Evolutionary conservation across 2,329 filamentous ascomycete genomes (phyloP).

Genomic region (Westerdykella ornata): DNA sequence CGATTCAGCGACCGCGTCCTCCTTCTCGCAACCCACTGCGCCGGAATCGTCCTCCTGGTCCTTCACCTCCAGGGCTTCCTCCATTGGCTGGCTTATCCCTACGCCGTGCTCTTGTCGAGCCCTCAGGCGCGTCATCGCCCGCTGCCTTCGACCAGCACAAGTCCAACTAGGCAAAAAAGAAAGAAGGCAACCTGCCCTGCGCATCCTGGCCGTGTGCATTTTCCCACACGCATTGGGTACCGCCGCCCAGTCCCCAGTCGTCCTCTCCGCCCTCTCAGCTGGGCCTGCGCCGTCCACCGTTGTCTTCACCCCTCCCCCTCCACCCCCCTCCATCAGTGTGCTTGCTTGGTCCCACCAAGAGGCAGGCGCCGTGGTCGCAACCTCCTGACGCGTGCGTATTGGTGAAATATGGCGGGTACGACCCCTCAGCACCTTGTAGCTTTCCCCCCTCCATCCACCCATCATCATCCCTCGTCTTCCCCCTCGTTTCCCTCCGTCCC

Average conservation of each 20-base stretch:
- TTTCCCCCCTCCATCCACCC: neutral
- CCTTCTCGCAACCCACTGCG: too few relatives aligned
- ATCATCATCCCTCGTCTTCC: neutral
- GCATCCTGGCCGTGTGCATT: neutral
- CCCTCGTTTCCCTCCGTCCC: neutral
- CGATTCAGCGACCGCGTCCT: too few relatives aligned
- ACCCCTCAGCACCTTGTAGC: neutral
- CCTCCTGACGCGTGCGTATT: too few relatives aligned
- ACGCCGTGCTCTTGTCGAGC: neutral
- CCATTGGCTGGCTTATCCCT: neutral
- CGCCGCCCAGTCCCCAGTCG: neutral
- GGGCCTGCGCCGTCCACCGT: too few relatives aligned
- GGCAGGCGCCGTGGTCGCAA: too few relatives aligned
- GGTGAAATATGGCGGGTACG: neutral
- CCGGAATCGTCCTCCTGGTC: neutral
- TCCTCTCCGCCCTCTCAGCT: too few relatives aligned
- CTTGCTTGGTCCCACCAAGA: too few relatives aligned
- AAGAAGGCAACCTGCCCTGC: neutral
- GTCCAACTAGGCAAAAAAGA: neutral
- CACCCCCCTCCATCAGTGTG: too few relatives aligned
- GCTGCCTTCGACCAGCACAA: neutral
- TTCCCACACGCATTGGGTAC: neutral
- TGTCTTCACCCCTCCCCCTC: too few relatives aligned
- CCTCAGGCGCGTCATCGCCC: neutral
- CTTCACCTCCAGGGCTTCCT: neutral